Percentiles rank a stretch among this genome's conserved stretches.
Evolutionary conservation across 1,284 basidiomycete species (phyloP).

Genomic region (Cystobasidium sp.): DNA sequence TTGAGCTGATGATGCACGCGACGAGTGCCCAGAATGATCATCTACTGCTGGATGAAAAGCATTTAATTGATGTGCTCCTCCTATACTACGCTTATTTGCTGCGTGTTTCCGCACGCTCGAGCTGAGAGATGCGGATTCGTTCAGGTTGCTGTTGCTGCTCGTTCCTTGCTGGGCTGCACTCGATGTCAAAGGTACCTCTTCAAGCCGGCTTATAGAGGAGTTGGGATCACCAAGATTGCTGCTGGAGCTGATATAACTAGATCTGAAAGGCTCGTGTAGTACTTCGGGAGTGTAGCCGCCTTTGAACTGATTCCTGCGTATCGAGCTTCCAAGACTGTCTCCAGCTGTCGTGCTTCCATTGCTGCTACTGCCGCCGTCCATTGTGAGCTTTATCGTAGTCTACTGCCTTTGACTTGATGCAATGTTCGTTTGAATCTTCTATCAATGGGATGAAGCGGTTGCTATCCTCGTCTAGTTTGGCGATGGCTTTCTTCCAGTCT

Average conservation of each 20-base stretch:
- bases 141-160: neutral
- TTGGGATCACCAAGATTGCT: neutral
- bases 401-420: neutral
- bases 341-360: neutral
- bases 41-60: neutral
- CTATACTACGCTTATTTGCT: conserved; percentile 22
- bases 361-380: conserved; percentile 7
- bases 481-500: too few relatives aligned
- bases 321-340: conserved; percentile 3
- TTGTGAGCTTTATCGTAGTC: neutral
- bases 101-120: conserved; percentile 23
- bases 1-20: conserved; percentile 8
- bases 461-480: too few relatives aligned
- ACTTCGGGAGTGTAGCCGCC: conserved; percentile 29
- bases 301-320: conserved; percentile 17
- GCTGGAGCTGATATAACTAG: neutral
- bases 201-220: neutral
- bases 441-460: too few relatives aligned
- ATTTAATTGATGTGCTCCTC: neutral
- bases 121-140: conserved; percentile 13
- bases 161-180: neutral
- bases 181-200: conserved; percentile 9
- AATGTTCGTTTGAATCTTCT: too few relatives aligned
- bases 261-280: conserved; percentile 30
- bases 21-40: neutral